Evolutionary conservation across 2,329 filamentous ascomycete species (phyloP), one percentile per base, ranked within the genome.

Genomic region (Diaporthe capsici): DNA sequence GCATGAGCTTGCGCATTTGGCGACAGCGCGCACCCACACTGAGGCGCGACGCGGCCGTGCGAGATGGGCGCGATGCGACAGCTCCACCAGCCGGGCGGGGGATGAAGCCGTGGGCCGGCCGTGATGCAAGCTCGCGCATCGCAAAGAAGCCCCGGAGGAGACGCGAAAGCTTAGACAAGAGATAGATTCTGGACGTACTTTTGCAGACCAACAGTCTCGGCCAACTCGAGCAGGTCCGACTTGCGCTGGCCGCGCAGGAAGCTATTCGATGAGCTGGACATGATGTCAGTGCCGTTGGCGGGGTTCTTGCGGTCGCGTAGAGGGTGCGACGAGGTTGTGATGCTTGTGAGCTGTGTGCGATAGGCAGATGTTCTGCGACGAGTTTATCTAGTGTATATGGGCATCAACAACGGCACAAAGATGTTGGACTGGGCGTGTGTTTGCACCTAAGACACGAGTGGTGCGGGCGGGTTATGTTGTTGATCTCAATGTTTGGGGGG

Each of bases 211-310:
- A 94, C 89, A 63, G 88, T 86, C 79, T 94, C 90, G 76, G 95
- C 94, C 77, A 97, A 88, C 78, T 94, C 93, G 80, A 91, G 84
- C 74, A 98, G 90, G 78, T 96, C 94, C 80, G 88, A 89, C 89
- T 98, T 98, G 87, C 94, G 93, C 89, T 97, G 94, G 84, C 90
- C 90, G 84, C 92, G 90, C 83, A 98, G 89, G 91, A 94, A 98
- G 80, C 92, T 91, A 82, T 93, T 91, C 44, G 75, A 58, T 79
- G 85, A 86, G 80, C 86, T 86, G 77, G 92, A 91, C 92, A 94
- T 94, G 67, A 37, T 77, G 71, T 55, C 57, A 55, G 80, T 81
- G 60, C 79, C 79, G 78, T 81, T 82, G 68, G 13, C 57, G 67
- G 75, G 71, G 73, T 58, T 8, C 42, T 2, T 63, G 70, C 47